Percentiles rank a stretch among this genome's conserved stretches.
phyloP scores from a whole-genome alignment of 208 protist species.

The Leptomonas seymouri region DNA sequence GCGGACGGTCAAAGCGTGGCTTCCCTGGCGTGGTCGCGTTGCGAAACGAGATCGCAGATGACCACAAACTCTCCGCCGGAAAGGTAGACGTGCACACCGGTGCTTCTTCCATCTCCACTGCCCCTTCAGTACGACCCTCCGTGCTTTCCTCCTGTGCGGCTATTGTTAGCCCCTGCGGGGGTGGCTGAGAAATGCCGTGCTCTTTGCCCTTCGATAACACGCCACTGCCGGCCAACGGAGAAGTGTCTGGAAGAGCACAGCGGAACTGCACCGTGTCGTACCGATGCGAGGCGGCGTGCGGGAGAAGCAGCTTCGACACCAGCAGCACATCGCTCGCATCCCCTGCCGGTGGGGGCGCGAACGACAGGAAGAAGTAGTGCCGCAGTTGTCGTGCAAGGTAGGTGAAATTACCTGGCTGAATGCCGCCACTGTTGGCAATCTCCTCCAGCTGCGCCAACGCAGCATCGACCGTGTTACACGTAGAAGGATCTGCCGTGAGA shows the following conservation, averaged over 20 bases:
- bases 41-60: slow-evolving; percentile 10
- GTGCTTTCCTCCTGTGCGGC: not conserved
- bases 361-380: slow-evolving; percentile 34
- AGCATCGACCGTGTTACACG: slow-evolving; percentile 22
- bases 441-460: slow-evolving; percentile 45
- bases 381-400: slow-evolving; percentile 33
- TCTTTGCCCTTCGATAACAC: too few species aligned
- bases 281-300: slow-evolving; percentile 29
- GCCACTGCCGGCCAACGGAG: not conserved
- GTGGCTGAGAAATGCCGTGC: not conserved
- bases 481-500: slow-evolving; percentile 38
- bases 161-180: not conserved
- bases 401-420: slow-evolving; percentile 25
- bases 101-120: not conserved
- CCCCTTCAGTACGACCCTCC: not conserved
- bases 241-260: slow-evolving; percentile 5
- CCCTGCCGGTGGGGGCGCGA: not conserved
- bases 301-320: slow-evolving; percentile 32
- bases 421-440: slow-evolving; percentile 6
- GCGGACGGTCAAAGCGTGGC: slow-evolving; percentile 16
- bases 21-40: slow-evolving; percentile 1
- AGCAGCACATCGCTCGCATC: slow-evolving; percentile 28
- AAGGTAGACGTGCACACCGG: slow-evolving; percentile 1
- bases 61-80: slow-evolving; percentile 36
- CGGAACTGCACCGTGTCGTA: slow-evolving; percentile 41